These are phyloP conservation scores for Cutaneotrichosporon dermatis DNA, from an alignment of 1,284 basidiomycete species.

Conservation along the genomic window DNA sequence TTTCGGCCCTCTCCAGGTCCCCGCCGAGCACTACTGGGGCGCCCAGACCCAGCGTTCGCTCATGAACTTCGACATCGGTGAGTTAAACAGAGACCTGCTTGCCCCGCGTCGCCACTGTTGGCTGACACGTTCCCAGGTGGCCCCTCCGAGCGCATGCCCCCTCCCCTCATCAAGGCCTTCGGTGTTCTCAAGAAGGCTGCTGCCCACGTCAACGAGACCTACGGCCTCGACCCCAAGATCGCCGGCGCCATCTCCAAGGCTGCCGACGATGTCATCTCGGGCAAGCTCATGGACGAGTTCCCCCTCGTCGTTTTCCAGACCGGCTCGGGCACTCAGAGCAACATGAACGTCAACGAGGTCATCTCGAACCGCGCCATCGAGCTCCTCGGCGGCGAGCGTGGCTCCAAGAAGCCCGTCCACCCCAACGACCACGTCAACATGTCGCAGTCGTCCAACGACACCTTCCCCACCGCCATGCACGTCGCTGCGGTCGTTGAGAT, in stretches of 20 bases:
- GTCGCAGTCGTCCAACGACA: conserved; percentile 98
- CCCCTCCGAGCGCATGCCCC: conserved; percentile 83
- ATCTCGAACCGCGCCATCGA: conserved; percentile 99
- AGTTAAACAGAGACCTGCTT: conserved; percentile 6
- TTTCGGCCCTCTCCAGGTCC: conserved; percentile 67
- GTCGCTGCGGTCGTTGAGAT: conserved; percentile 92
- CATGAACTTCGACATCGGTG: conserved; percentile 97
- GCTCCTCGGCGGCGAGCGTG: conserved; percentile 89
- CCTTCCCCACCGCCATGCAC: conserved; percentile 99
- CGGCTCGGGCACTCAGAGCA: conserved; percentile 97
- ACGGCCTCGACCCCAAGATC: conserved; percentile 83
- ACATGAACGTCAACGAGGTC: conserved; percentile 99
- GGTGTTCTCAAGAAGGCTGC: conserved; percentile 99
- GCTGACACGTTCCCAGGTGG: conserved; percentile 52
- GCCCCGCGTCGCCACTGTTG: too few relatives aligned
- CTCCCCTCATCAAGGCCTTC: conserved; percentile 94
- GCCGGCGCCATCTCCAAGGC: conserved; percentile 87
- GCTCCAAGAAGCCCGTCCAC: conserved; percentile 95
- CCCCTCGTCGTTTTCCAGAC: conserved; percentile 99
- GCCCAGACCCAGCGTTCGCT: conserved; percentile 98
- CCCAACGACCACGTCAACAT: conserved; percentile 99
- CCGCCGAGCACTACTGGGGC: conserved; percentile 94
- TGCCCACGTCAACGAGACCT: conserved; percentile 80
- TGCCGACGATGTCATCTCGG: conserved; percentile 97
- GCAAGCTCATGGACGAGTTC: conserved; percentile 91